A percentile compares a stretch with the other conserved stretches of the same genome.
Evolutionary conservation across 1,139 yeast genomes (phyloP).

Genomic region (Nadsonia commutata): DNA sequence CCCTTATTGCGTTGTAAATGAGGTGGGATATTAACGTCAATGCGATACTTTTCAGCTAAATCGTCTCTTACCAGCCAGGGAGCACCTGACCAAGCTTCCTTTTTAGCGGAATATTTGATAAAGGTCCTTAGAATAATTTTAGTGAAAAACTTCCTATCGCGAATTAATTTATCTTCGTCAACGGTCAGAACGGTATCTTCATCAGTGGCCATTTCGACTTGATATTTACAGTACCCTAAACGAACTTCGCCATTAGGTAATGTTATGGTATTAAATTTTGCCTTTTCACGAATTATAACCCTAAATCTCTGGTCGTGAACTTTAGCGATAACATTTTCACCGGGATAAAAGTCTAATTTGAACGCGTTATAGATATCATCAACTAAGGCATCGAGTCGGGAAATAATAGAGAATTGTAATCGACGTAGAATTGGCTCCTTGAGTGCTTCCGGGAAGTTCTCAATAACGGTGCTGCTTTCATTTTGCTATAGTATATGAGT

Average conservation of each 20-base stretch:
- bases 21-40: conserved; percentile 22
- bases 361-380: conserved; percentile 62
- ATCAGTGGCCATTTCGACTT: conserved; percentile 43
- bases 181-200: conserved; percentile 43
- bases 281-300: conserved; percentile 45
- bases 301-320: conserved; percentile 30
- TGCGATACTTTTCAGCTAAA: conserved; percentile 29
- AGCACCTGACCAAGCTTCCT: conserved; percentile 79
- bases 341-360: conserved; percentile 80
- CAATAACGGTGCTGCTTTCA: conserved; percentile 44
- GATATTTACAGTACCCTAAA: conserved; percentile 55
- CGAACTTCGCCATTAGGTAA: conserved; percentile 33
- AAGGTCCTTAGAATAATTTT: conserved; percentile 84
- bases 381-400: conserved; percentile 73
- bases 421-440: conserved; percentile 80
- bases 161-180: conserved; percentile 54
- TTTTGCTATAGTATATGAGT: conserved; percentile 5
- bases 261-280: conserved; percentile 24
- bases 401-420: conserved; percentile 69
- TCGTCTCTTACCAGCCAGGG: conserved; percentile 92
- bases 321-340: conserved; percentile 58
- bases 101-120: conserved; percentile 65
- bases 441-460: conserved; percentile 76
- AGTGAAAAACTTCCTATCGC: conserved; percentile 81
- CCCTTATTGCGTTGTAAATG: conserved; percentile 15